Evolutionary conservation across 139 green algal genomes (phyloP), one percentile per base, ranked within the genome.

Genomic region (Picochlorum sp.): DNA sequence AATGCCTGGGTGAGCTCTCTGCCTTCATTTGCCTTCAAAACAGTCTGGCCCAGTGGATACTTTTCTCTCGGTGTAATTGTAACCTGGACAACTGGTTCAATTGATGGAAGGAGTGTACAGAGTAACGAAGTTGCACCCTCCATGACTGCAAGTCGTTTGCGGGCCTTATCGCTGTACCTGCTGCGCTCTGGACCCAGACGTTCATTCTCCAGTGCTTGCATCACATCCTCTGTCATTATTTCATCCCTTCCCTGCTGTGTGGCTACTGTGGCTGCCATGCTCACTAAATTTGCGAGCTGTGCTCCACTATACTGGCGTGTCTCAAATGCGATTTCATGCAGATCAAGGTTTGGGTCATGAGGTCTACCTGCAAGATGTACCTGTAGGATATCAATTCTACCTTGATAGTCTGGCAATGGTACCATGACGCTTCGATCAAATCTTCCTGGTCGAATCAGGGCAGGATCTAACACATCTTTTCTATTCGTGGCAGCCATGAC

Each of bases 401-500:
- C 87, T 5, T 80, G 44, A 61, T 82, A 86, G 66, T 94, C 84
- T 1, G 87, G 86, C n/a, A 73, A 52, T 5, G 68, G 62, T 22
- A 92, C 81, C 50, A 87, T 70, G 45, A 94, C 84, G 59, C 81
- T 85, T 40, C 87, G 72, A 67, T 95, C 87, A 60, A 84, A 96
- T 49, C 89, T 76, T 28, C 89, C 89, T 4, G 88, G 77, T 5
- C 90, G 79, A 16, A 90, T 83, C 25, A 97, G 80, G 1, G 89
- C 89, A 0, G 79, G 74, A 63, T 97, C 89, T 63, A 97, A 75
- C 37, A 97, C 82, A 74, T 97, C 90, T 45, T 78, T 81, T 20
- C 85, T 76, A 79, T 97, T 97, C 57, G 89, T 97, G 31, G 90
- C 90, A 3, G 74, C 90, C 77, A 97, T 93, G 9, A 94, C 84